phyloP scores from a whole-genome alignment of 2,329 filamentous ascomycete genomes.

The Sarocladiaceae sp. region DNA sequence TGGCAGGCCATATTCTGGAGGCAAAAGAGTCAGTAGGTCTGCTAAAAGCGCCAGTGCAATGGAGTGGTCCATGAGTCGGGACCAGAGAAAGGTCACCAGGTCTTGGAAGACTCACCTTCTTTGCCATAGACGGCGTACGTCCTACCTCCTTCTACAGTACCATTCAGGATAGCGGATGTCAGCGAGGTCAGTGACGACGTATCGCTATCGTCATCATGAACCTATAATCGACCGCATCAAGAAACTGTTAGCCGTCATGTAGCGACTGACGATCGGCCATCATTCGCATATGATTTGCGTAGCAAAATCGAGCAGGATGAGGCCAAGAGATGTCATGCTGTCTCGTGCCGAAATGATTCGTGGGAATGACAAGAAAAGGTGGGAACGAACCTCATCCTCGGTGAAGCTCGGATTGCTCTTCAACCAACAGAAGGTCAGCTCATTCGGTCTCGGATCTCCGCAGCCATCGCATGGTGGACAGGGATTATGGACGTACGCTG shows the following conservation, averaged over 20 bases:
- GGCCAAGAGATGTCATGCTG: too few species aligned
- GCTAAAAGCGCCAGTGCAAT: too few species aligned
- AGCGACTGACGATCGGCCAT: too few species aligned
- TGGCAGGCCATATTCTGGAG: slow-evolving; percentile 30
- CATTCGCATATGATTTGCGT: too few species aligned
- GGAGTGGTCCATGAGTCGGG: not conserved
- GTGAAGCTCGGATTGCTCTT: not conserved
- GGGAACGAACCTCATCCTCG: not conserved
- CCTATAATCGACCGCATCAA: not conserved
- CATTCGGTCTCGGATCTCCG: not conserved
- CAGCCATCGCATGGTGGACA: too few species aligned
- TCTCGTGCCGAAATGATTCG: too few species aligned
- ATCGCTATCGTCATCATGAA: not conserved
- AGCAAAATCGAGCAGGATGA: too few species aligned
- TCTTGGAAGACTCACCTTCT: slow-evolving; percentile 25
- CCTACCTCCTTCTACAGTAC: slow-evolving; percentile 23
- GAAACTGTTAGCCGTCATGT: too few species aligned
- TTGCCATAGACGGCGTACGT: slow-evolving; percentile 29
- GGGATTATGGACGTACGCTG: slow-evolving; percentile 9
- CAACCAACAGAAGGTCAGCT: not conserved
- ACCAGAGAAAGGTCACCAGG: not conserved
- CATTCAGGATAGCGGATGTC: slow-evolving; percentile 19
- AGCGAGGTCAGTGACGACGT: slow-evolving; percentile 16
- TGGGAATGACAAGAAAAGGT: too few species aligned
- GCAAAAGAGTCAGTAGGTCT: not conserved